A percentile compares a stretch with the other conserved stretches of the same genome.
phyloP scores from a whole-genome alignment of 345 rosid species.

The Euphorbia peplus region DNA sequence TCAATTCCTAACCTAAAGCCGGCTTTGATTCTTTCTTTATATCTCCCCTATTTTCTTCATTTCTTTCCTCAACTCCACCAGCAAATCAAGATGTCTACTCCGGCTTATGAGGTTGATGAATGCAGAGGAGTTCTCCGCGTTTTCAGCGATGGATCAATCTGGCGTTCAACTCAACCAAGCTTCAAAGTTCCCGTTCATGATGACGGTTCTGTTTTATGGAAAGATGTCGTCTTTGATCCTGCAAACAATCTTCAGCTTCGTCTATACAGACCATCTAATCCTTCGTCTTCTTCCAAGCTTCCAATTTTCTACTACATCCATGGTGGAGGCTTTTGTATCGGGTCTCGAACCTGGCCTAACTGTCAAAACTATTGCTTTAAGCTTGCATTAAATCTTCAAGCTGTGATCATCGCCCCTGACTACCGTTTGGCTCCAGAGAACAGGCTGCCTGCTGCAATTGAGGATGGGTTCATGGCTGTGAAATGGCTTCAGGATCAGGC shows the following conservation, averaged over 20 bases:
- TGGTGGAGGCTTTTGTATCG: constrained; percentile 65
- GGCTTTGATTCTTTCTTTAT: not conserved
- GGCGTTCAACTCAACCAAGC: constrained; percentile 53
- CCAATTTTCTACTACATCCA: constrained; percentile 48
- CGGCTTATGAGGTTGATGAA: constrained; percentile 44
- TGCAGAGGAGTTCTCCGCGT: constrained; percentile 62
- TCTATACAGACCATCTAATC: constrained; percentile 47
- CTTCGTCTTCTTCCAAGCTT: constrained; percentile 16
- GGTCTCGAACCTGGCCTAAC: constrained; percentile 56
- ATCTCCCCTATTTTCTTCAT: constrained; percentile 1
- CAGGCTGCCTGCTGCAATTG: constrained; percentile 51
- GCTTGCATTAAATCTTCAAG: constrained; percentile 43
- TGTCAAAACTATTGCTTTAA: constrained; percentile 53
- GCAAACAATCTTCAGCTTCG: constrained; percentile 38
- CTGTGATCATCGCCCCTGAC: constrained; percentile 44
- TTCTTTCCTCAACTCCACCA: not conserved
- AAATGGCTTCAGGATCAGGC: constrained; percentile 57
- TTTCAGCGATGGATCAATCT: constrained; percentile 54
- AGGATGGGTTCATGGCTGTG: constrained; percentile 46
- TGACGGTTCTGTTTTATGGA: constrained; percentile 59
- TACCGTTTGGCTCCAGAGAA: constrained; percentile 62
- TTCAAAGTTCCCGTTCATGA: constrained; percentile 44
- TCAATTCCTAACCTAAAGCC: not conserved
- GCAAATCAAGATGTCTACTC: constrained; percentile 15
- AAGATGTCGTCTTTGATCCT: constrained; percentile 44